A percentile compares a stretch with the other conserved stretches of the same genome.
phyloP scores from a whole-genome alignment of 2,329 filamentous ascomycete genomes.

The Aaosphaeria arxii region DNA sequence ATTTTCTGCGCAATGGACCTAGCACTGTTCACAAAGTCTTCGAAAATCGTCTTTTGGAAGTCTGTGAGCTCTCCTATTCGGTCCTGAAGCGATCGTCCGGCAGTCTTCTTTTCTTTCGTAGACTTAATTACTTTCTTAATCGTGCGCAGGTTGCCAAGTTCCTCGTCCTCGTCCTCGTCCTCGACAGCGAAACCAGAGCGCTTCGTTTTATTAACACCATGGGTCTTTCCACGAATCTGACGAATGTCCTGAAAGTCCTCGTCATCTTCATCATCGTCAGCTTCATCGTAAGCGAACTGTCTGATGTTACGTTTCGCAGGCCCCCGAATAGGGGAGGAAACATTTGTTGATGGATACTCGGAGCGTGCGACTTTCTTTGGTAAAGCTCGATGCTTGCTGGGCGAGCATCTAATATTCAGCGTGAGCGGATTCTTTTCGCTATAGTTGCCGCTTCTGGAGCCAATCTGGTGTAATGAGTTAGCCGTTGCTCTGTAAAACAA shows the following conservation, averaged over 20 bases:
- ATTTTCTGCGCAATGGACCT: constrained; percentile 60
- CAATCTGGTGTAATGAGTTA: constrained; percentile 36
- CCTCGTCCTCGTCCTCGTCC: constrained; percentile 35
- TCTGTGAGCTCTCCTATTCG: constrained; percentile 55
- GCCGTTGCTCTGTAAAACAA: background rate
- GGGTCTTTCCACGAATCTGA: background rate
- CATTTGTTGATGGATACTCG: constrained; percentile 62
- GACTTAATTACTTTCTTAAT: constrained; percentile 35
- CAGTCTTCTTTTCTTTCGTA: constrained; percentile 29
- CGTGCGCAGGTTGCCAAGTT: constrained; percentile 43
- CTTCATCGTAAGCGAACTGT: constrained; percentile 21
- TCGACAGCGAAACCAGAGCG: constrained; percentile 22
- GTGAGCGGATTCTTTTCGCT: constrained; percentile 38
- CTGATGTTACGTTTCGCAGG: constrained; percentile 33
- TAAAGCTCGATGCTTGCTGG: constrained; percentile 18
- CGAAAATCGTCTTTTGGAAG: constrained; percentile 62
- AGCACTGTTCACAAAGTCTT: constrained; percentile 63
- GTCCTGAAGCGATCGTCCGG: constrained; percentile 43
- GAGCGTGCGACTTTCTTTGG: constrained; percentile 28
- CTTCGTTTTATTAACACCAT: constrained; percentile 25
- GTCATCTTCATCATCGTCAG: constrained; percentile 32
- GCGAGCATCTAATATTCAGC: constrained; percentile 48
- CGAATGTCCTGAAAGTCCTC: constrained; percentile 48
- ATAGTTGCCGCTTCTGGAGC: constrained; percentile 47
- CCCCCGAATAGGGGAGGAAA: constrained; percentile 61